Base-by-base conservation (phyloP, 1,284 basidiomycete genomes). In the Puccinia brachypodii region DNA sequence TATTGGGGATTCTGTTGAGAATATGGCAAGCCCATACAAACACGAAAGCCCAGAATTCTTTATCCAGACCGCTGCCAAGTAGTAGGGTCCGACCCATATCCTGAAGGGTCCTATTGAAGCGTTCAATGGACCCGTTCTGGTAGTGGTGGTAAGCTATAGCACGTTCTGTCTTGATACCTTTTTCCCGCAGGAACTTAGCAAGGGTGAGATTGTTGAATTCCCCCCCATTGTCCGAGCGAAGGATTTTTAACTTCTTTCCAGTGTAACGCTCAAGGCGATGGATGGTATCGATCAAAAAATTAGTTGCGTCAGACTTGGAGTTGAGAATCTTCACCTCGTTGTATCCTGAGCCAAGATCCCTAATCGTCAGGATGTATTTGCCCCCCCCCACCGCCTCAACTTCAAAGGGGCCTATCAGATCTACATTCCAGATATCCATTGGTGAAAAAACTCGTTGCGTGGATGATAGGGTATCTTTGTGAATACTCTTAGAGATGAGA, bases 351-450 rank as follows among this genome's bases (percentile, higher is more conserved):
- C 38, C 38, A 31, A 50, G 14, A 14, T 72, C 69, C 2, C 42
- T 1, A 8, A 72, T 72, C 1, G 69, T 72, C 3, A 72, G 68
- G 19, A 44, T 28, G 38, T 71, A 71, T 22, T 6, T 42, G 7
- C 68, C 68, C 8, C 64, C 64, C 9, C 38, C 38, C 7, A 28
- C 4, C 7, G 62, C 38, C 3, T 11, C 38, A 4, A 40, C 40
- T 22, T 72, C 69, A 72, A 72, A 72, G 13, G 69, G 69, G 1
- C 42, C 69, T 1, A 72, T 50, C 0, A 72, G 31, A 28, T 72
- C 69, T 11, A 44, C 25, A 44, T 40, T 64, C 62, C 33, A 64
- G 3, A 7, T 11, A 33, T n/a, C 62, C 19, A 40, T 38, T n/a
- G 14, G 36, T 3, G 11, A 36, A 22, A 38, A 40, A 7, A n/a